Conservation (phyloP, 371 early-diverging fungal species). For the Lichtheimia hyalospora region DNA sequence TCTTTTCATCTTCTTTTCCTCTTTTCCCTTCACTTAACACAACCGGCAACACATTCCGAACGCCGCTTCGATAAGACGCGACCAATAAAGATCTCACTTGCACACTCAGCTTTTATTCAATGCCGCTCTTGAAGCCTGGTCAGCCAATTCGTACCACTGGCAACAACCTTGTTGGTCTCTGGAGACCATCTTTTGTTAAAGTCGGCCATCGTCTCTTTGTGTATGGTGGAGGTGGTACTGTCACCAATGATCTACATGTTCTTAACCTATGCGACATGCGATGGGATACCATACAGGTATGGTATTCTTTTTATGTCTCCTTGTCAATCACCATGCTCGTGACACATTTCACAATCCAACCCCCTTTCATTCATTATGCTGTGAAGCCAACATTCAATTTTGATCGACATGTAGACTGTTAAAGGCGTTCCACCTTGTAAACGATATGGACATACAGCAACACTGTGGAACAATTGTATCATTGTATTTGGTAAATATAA, state of each 20-base stretch:
- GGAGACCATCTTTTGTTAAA: slow-evolving; percentile 66
- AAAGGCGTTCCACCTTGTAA: slow-evolving; percentile 58
- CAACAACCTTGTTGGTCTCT: slow-evolving; percentile 62
- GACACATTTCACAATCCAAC: slow-evolving; percentile 6
- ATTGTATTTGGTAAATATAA: slow-evolving; percentile 54
- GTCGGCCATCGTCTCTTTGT: slow-evolving; percentile 60
- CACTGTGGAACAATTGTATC: slow-evolving; percentile 55
- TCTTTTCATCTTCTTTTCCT: slow-evolving; percentile 11
- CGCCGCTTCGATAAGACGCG: not conserved
- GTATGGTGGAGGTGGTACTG: slow-evolving; percentile 65
- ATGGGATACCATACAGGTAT: slow-evolving; percentile 51
- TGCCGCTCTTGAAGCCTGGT: slow-evolving; percentile 36
- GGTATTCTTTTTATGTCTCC: not conserved
- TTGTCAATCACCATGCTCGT: slow-evolving; percentile 1
- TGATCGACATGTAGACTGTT: slow-evolving; percentile 25
- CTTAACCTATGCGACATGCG: slow-evolving; percentile 52
- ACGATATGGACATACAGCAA: slow-evolving; percentile 63
- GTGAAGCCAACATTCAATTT: slow-evolving; percentile 1
- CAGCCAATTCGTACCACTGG: slow-evolving; percentile 57
- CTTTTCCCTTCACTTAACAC: not conserved
- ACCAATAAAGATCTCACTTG: slow-evolving; percentile 1
- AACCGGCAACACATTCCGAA: not conserved
- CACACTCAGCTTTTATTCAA: slow-evolving; percentile 3
- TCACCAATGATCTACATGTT: slow-evolving; percentile 59
- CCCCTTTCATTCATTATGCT: slow-evolving; percentile 2